Evolutionary conservation across 2,329 filamentous ascomycete genomes (phyloP).

Genomic region (Cordyceps farinosa): DNA sequence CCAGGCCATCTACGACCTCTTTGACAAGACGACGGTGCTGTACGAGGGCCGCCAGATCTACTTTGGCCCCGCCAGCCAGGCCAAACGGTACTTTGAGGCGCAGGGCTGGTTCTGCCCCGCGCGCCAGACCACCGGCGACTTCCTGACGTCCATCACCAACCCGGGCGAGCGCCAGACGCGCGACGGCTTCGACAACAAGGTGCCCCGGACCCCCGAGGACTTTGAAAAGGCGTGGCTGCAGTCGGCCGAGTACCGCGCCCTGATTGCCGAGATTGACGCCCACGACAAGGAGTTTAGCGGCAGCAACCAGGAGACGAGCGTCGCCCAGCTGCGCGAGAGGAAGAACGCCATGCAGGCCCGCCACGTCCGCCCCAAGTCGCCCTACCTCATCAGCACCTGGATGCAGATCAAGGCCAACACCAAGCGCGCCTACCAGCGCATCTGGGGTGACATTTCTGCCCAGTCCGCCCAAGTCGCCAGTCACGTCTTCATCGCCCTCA

Average conservation of each 20-base stretch:
- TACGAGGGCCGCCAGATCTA: conserved; percentile 78
- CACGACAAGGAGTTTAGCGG: conserved; percentile 46
- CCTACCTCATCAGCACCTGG: conserved; percentile 53
- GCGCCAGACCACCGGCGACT: conserved; percentile 66
- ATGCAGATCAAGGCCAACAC: conserved; percentile 53
- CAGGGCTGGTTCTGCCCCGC: conserved; percentile 66
- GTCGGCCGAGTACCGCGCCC: conserved; percentile 41
- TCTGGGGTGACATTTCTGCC: conserved; percentile 49
- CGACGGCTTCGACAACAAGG: conserved; percentile 56
- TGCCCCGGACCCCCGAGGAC: conserved; percentile 67
- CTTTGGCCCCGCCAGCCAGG: conserved; percentile 60
- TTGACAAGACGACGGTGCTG: conserved; percentile 71
- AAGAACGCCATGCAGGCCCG: conserved; percentile 52
- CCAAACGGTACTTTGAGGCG: conserved; percentile 62
- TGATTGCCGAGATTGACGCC: conserved; percentile 47
- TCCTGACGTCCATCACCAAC: conserved; percentile 66
- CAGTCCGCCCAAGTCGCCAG: conserved; percentile 44
- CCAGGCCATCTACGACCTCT: conserved; percentile 66
- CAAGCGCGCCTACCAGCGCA: conserved; percentile 48
- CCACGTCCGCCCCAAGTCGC: conserved; percentile 50
- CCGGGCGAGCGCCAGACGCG: conserved; percentile 54
- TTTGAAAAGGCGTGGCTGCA: conserved; percentile 52
- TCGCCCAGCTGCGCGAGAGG: conserved; percentile 42
- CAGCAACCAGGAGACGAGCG: conserved; percentile 35
- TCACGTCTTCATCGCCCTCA: conserved; percentile 54